Conservation (phyloP, 1,284 basidiomycete genomes). For the Pascua sp. region DNA sequence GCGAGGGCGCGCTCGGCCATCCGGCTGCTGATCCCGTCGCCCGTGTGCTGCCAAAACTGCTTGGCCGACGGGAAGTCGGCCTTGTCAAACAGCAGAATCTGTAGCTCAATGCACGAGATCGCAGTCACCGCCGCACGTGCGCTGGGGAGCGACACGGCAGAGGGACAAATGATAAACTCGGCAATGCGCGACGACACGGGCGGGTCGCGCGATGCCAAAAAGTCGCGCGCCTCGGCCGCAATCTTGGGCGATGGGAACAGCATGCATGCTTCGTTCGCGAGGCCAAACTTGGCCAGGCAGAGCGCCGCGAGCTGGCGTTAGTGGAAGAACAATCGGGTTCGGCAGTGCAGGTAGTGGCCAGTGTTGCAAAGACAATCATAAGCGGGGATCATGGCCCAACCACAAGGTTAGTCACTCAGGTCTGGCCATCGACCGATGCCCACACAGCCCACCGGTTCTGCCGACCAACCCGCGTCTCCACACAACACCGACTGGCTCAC, state of each 20-base stretch:
- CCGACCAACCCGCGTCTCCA: too few relatives aligned
- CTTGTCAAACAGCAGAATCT: conserved; percentile 75
- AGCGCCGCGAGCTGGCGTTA: conserved; percentile 64
- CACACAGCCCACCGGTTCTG: too few relatives aligned
- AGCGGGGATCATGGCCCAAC: not conserved
- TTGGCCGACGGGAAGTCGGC: conserved; percentile 70
- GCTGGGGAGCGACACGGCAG: conserved; percentile 24
- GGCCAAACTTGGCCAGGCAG: conserved; percentile 73
- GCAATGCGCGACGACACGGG: conserved; percentile 63
- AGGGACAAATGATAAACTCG: conserved; percentile 64
- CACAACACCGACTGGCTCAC: conserved; percentile 52
- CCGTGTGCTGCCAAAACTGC: conserved; percentile 95
- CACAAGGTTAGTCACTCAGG: too few relatives aligned
- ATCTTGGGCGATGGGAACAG: conserved; percentile 70
- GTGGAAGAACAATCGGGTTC: not conserved
- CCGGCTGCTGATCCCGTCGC: conserved; percentile 83
- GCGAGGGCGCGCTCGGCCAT: conserved; percentile 77
- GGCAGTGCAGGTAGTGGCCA: too few relatives aligned
- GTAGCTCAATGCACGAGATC: conserved; percentile 58
- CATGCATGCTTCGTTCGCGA: conserved; percentile 66
- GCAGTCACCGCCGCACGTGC: conserved; percentile 20
- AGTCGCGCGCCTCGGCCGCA: conserved; percentile 71
- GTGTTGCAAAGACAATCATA: not conserved
- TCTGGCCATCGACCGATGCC: too few relatives aligned
- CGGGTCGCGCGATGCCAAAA: conserved; percentile 58